Percentiles rank a stretch among this genome's conserved stretches.
These are phyloP conservation scores for Colletotrichum echinochloae DNA, from an alignment of 2,329 filamentous ascomycete genomes.

Conservation along the genomic window DNA sequence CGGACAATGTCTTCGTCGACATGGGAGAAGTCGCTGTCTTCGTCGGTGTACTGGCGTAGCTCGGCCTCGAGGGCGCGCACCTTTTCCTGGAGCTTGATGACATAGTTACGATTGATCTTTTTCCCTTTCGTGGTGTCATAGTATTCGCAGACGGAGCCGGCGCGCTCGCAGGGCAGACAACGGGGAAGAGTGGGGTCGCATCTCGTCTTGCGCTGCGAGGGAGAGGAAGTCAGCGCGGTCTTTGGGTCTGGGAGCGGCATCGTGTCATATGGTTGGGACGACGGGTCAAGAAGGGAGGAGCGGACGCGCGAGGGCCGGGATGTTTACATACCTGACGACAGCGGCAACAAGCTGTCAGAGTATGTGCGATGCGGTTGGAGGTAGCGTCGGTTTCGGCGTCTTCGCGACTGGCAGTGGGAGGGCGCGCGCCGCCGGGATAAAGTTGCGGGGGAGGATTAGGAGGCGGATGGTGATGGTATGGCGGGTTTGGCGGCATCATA, in stretches of 20 bases:
- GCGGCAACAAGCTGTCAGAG: constrained; percentile 82
- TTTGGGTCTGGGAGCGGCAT: neutral
- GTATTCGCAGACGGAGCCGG: constrained; percentile 93
- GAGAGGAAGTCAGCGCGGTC: constrained; percentile 40
- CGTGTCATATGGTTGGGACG: constrained; percentile 19
- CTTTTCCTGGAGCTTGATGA: constrained; percentile 89
- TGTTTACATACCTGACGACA: constrained; percentile 76
- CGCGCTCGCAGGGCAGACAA: constrained; percentile 92
- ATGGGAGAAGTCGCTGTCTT: constrained; percentile 76
- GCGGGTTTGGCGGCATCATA: constrained; percentile 43
- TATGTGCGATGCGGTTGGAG: constrained; percentile 77
- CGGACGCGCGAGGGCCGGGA: constrained; percentile 37
- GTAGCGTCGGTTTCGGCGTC: constrained; percentile 63
- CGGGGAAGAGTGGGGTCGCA: constrained; percentile 94
- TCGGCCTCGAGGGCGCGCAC: constrained; percentile 86
- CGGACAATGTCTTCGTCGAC: constrained; percentile 88
- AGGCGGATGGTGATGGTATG: constrained; percentile 43
- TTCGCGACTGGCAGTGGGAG: constrained; percentile 50
- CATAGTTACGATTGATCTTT: constrained; percentile 91
- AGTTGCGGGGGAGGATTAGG: constrained; percentile 42
- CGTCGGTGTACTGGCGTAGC: constrained; percentile 81
- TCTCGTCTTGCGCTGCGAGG: constrained; percentile 85
- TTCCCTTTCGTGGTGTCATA: constrained; percentile 89
- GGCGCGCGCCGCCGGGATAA: constrained; percentile 48
- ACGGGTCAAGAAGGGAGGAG: constrained; percentile 4